Conservation (phyloP, 1,284 basidiomycete genomes). For the Malassezia nana region DNA sequence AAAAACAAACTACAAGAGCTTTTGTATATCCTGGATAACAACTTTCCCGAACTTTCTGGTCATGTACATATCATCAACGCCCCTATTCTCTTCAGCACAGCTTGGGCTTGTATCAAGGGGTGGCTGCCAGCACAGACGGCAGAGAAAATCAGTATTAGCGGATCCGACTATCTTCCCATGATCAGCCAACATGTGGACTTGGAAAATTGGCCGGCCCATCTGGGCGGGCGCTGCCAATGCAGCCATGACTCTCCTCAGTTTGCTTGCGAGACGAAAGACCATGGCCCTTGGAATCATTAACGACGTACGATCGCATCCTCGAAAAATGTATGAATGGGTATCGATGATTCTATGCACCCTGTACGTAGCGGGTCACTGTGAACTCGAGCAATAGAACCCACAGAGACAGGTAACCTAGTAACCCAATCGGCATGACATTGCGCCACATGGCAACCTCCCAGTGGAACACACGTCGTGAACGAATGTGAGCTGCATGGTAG, state of each 20-base stretch:
- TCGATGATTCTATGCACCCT: not conserved
- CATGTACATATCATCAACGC: constrained; percentile 47
- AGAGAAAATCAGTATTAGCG: constrained; percentile 43
- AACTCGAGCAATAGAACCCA: constrained; percentile 29
- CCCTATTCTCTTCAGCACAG: constrained; percentile 38
- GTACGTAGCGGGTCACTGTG: not conserved
- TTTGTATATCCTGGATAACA: constrained; percentile 34
- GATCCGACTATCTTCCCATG: constrained; percentile 24
- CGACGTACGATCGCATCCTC: not conserved
- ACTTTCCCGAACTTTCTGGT: constrained; percentile 41
- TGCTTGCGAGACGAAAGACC: constrained; percentile 28
- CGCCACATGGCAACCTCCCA: constrained; percentile 46
- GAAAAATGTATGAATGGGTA: not conserved
- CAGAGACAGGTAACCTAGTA: constrained; percentile 37
- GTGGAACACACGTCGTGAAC: constrained; percentile 34
- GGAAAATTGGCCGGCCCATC: constrained; percentile 29
- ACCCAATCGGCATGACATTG: constrained; percentile 39
- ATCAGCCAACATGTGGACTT: constrained; percentile 31
- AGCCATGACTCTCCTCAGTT: not conserved
- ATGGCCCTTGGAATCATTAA: constrained; percentile 32
- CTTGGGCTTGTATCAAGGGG: constrained; percentile 40
- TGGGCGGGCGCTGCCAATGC: constrained; percentile 41
- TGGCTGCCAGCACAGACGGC: constrained; percentile 41
- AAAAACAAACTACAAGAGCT: constrained; percentile 38
- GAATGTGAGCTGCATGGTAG: constrained; percentile 14